phyloP scores from a whole-genome alignment of 441 rosid species.

The Lepidium campestre region DNA sequence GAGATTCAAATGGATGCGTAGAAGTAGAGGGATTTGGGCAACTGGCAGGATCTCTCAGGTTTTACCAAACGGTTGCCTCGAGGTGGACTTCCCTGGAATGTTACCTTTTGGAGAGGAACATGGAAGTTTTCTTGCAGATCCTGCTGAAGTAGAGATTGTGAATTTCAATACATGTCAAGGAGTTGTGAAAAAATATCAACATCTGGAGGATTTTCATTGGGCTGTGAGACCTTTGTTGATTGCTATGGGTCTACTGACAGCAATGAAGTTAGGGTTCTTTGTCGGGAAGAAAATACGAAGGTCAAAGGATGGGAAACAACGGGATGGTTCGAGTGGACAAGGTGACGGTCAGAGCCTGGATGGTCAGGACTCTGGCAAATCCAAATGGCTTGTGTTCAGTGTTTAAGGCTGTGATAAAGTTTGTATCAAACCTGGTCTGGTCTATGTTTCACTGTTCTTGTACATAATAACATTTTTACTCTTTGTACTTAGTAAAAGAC shows the following conservation, averaged over 20 bases:
- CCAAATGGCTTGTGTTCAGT: slow-evolving; percentile 54
- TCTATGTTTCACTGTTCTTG: neutral
- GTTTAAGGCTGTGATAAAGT: slow-evolving; percentile 8
- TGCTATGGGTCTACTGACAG: slow-evolving; percentile 61
- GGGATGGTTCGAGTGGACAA: slow-evolving; percentile 20
- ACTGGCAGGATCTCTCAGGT: slow-evolving; percentile 67
- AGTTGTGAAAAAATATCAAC: slow-evolving; percentile 59
- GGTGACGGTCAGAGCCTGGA: slow-evolving; percentile 35
- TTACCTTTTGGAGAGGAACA: slow-evolving; percentile 45
- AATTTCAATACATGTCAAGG: slow-evolving; percentile 59
- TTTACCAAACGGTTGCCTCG: slow-evolving; percentile 78
- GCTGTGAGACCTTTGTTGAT: slow-evolving; percentile 77
- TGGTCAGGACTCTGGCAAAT: slow-evolving; percentile 28
- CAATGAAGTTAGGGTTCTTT: slow-evolving; percentile 56
- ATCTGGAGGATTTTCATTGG: slow-evolving; percentile 92
- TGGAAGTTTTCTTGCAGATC: slow-evolving; percentile 64
- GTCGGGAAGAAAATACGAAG: slow-evolving; percentile 47
- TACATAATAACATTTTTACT: slow-evolving; percentile 16
- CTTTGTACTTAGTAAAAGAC: neutral
- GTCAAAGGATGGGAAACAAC: slow-evolving; percentile 39
- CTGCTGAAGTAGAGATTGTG: slow-evolving; percentile 78
- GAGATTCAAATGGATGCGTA: slow-evolving; percentile 77
- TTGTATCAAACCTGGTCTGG: neutral
- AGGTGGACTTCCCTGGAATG: slow-evolving; percentile 75
- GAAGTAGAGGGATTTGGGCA: slow-evolving; percentile 51